phyloP scores from a whole-genome alignment of 116 monocot species.

The Posidonia oceanica region DNA sequence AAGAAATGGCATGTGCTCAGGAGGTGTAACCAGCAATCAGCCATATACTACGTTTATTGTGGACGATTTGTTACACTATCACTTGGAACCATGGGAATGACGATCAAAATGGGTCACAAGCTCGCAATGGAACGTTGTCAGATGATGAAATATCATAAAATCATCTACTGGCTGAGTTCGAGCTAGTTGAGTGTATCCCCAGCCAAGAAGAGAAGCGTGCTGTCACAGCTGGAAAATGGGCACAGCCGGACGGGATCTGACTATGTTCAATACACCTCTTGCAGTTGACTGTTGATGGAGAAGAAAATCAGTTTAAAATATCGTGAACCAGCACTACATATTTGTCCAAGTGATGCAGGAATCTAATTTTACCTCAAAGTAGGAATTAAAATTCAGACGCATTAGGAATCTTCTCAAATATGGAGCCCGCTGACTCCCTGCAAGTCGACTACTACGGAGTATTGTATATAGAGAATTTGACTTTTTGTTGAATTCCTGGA shows the following conservation, averaged over 20 bases:
- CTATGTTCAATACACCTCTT: conserved; percentile 62
- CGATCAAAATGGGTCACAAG: no score
- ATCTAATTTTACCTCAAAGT: conserved; percentile 60
- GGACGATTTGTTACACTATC: no score
- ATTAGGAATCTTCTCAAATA: conserved; percentile 81
- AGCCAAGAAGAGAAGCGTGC: not conserved
- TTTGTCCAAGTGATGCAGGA: not conserved
- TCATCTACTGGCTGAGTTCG: not conserved
- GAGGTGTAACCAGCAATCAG: no score
- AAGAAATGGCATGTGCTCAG: no score
- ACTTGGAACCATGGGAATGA: no score
- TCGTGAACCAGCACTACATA: not conserved
- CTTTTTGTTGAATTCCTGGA: conserved; percentile 90
- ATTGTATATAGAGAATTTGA: conserved; percentile 96
- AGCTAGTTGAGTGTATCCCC: not conserved
- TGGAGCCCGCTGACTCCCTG: conserved; percentile 86
- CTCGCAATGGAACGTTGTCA: not conserved
- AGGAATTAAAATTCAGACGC: conserved; percentile 87
- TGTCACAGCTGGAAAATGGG: conserved; percentile 15
- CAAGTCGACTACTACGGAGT: conserved; percentile 72
- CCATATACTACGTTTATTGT: no score
- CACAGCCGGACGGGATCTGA: conserved; percentile 24
- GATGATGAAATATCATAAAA: not conserved
- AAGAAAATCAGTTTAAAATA: not conserved
- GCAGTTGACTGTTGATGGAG: conserved; percentile 48